Base-by-base conservation (phyloP, 331 rosid species). In the Erythrophleum ivorense region DNA sequence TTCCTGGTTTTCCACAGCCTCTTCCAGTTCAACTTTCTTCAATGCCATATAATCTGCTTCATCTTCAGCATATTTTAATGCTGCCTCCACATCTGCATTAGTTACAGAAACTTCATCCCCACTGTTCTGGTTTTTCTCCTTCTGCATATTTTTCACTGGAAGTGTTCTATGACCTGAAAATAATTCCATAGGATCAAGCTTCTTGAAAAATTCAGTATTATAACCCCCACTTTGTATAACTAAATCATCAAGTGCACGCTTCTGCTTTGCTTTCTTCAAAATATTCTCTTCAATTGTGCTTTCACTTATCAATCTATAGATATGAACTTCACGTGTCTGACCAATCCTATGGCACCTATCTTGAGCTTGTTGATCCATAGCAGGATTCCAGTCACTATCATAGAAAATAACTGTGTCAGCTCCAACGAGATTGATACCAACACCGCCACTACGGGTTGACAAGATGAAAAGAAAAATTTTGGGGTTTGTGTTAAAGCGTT, bases 371-470 rank as follows among this genome's bases (percentile, higher is more conserved):
- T 93, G 97, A 90, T 93, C 99, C 99, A 96, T 96, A 74, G 98
- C 98, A 79, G 99, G 99, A 88, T 96, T 96, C 98, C 99, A 96
- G 90, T 96, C 99, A 75, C 98, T 96, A 80, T 96, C 97, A 84
- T 96, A 96, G 82, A 96, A 96, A 68, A 96, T 96, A 82, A 96
- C 99, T 53, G 99, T 96, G 83, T 96, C 99, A 54, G 98, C 99
- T 79, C 99, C 99, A 85, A 96, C 97, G 48, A 96, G 91, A 87
- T 96, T 96, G 83, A 96, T 90, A 84, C 99, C 99, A 80, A 96
- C 98, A 87, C 98, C 99, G 76, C 98, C 99, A 88, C 98, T 96
- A 18, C 98, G 98, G 76, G 99, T 96, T 57, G 99, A 96, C 88
- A 96, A 82, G 85, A 96, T 96, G 91, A 96, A 96, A 86, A 93